Evolutionary conservation across 768 basidiomycete species (phyloP).

Genomic region (Lentinula edodes): DNA sequence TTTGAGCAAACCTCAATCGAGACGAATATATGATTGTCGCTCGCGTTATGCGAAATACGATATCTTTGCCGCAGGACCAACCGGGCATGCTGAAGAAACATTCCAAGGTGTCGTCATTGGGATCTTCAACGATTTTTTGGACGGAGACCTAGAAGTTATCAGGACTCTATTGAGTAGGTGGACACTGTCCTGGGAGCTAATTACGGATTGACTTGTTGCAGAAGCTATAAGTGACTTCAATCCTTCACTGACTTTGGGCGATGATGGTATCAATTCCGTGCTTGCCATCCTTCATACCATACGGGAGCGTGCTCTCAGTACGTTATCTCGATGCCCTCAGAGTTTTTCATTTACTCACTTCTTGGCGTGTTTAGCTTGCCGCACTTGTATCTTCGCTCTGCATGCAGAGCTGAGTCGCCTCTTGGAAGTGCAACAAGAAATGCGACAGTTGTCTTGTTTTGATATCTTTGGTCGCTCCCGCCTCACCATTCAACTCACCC

Average conservation of each 20-base stretch:
- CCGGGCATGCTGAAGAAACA: conserved; percentile 70
- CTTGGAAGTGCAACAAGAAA: conserved; percentile 76
- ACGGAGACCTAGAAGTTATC: conserved; percentile 85
- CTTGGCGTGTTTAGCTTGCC: conserved; percentile 46
- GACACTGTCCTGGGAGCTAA: neutral
- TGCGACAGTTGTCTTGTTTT: conserved; percentile 71
- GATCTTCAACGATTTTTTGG: conserved; percentile 77
- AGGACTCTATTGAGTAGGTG: conserved; percentile 59
- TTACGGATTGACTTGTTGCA: conserved; percentile 19
- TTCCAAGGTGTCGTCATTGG: conserved; percentile 67
- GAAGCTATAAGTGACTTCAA: conserved; percentile 78
- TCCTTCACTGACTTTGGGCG: conserved; percentile 68
- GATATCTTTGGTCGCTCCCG: conserved; percentile 73
- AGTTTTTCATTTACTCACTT: conserved; percentile 6
- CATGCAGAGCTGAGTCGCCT: conserved; percentile 69
- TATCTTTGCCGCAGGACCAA: conserved; percentile 47
- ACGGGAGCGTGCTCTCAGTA: conserved; percentile 72
- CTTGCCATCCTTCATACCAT: conserved; percentile 63
- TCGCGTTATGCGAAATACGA: conserved; percentile 42
- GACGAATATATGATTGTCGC: conserved; percentile 62
- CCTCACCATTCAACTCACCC: conserved; percentile 69
- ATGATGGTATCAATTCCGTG: conserved; percentile 77
- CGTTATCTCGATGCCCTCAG: conserved; percentile 16
- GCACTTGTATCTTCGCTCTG: conserved; percentile 69
- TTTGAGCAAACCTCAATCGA: conserved; percentile 66